phyloP scores from a whole-genome alignment of 2,329 filamentous ascomycete genomes.

The Neofusicoccum ribis region DNA sequence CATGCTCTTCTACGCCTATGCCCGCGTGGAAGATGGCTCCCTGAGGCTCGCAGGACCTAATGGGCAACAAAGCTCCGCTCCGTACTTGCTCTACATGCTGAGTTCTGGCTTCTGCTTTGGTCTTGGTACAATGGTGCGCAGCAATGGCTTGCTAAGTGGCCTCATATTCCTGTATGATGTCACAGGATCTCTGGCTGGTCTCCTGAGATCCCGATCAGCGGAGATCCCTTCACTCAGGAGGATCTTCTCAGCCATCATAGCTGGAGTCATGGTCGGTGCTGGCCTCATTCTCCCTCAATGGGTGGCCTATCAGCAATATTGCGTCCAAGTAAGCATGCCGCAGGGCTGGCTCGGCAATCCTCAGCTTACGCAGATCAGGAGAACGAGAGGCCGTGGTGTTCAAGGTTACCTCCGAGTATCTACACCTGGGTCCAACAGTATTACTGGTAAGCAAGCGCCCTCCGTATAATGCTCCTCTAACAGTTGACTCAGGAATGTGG shows the following conservation, averaged over 20 bases:
- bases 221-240: constrained; percentile 45
- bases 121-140: constrained; percentile 70
- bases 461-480: not conserved
- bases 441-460: constrained; percentile 71
- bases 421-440: constrained; percentile 85
- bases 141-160: constrained; percentile 84
- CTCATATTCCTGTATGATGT: constrained; percentile 64
- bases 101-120: constrained; percentile 70
- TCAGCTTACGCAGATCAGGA: constrained; percentile 19
- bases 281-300: constrained; percentile 73
- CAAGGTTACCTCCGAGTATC: constrained; percentile 72
- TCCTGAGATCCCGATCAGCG: not conserved
- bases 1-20: constrained; percentile 65
- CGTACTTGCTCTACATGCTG: constrained; percentile 49
- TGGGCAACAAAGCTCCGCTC: constrained; percentile 27
- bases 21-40: not conserved
- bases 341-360: not conserved
- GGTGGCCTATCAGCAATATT: constrained; percentile 70
- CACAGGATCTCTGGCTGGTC: constrained; percentile 5
- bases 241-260: constrained; percentile 61
- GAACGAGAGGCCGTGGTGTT: constrained; percentile 69
- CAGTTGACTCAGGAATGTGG: constrained; percentile 68
- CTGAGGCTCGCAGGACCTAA: not conserved
- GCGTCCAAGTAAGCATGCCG: constrained; percentile 23
- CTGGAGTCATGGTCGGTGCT: constrained; percentile 66